A percentile compares a stretch with the other conserved stretches of the same genome.
phyloP scores from a whole-genome alignment of 1,284 basidiomycete genomes.

The Anthracocystis panici-leucophaei region DNA sequence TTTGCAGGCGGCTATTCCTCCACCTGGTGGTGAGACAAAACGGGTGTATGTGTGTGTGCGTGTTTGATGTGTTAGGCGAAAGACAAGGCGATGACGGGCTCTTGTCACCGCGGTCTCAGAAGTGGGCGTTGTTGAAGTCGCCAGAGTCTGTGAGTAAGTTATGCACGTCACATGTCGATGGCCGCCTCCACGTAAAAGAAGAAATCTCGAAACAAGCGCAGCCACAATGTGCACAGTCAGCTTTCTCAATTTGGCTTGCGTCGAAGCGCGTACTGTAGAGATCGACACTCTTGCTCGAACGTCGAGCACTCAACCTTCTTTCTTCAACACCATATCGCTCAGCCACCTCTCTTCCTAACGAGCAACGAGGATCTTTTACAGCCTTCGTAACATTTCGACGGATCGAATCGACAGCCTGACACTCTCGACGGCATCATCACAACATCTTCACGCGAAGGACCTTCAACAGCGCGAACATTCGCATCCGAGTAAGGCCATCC shows the following conservation, averaged over 20 bases:
- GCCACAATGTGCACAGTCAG: conserved; percentile 20
- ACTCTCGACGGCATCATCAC: background rate
- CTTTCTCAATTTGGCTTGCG: background rate
- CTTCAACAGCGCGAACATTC: background rate
- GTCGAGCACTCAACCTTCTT: conserved; percentile 4
- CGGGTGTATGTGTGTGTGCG: too few species aligned
- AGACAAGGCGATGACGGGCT: too few species aligned
- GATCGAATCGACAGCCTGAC: background rate
- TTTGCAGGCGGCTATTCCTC: too few species aligned
- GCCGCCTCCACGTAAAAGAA: conserved; percentile 3
- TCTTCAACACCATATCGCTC: background rate
- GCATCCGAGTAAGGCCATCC: background rate
- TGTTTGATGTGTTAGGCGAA: too few species aligned
- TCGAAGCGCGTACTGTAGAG: conserved; percentile 8
- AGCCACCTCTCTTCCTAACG: background rate
- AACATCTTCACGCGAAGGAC: background rate
- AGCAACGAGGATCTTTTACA: background rate
- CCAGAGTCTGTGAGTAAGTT: background rate
- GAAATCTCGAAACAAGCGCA: background rate
- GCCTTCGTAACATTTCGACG: background rate
- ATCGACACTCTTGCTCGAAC: conserved; percentile 4
- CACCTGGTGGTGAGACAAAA: too few species aligned
- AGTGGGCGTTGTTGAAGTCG: background rate
- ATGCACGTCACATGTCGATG: conserved; percentile 12
- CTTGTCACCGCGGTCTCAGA: background rate